Percentiles rank a stretch among this genome's conserved stretches.
Evolutionary conservation across 306 rosid genomes (phyloP).

Genomic region (Alnus rubra): DNA sequence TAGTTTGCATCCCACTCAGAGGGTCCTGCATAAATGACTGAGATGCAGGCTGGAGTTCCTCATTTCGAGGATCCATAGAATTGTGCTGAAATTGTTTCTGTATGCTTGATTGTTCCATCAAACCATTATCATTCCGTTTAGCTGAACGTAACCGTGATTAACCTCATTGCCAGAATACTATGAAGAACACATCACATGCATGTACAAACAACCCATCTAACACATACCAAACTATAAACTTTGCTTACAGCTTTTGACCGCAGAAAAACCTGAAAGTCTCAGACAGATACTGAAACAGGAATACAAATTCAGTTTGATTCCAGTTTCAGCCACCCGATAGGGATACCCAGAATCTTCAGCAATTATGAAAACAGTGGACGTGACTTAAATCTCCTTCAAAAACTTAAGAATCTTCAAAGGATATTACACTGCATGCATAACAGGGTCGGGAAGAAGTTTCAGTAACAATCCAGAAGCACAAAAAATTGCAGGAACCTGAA

Average conservation of each 20-base stretch:
- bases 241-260: background rate
- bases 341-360: background rate
- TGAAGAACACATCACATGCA: background rate
- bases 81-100: conserved; percentile 34
- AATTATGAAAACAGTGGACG: background rate
- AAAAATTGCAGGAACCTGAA: background rate
- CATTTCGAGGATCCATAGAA: conserved; percentile 61
- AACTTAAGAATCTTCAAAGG: conserved; percentile 3
- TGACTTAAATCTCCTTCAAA: conserved; percentile 2
- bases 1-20: conserved; percentile 38
- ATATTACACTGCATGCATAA: background rate
- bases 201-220: conserved; percentile 6
- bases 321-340: background rate
- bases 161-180: conserved; percentile 14
- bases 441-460: background rate
- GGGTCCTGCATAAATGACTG: conserved; percentile 49
- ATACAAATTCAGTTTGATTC: conserved; percentile 18
- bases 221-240: background rate
- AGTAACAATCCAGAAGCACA: background rate
- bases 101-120: conserved; percentile 42
- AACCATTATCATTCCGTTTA: conserved; percentile 34
- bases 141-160: conserved; percentile 21
- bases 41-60: conserved; percentile 47
- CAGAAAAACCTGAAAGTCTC: background rate
- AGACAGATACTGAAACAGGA: conserved; percentile 20